phyloP scores from a whole-genome alignment of 345 rosid genomes.

The Populus davidiana region DNA sequence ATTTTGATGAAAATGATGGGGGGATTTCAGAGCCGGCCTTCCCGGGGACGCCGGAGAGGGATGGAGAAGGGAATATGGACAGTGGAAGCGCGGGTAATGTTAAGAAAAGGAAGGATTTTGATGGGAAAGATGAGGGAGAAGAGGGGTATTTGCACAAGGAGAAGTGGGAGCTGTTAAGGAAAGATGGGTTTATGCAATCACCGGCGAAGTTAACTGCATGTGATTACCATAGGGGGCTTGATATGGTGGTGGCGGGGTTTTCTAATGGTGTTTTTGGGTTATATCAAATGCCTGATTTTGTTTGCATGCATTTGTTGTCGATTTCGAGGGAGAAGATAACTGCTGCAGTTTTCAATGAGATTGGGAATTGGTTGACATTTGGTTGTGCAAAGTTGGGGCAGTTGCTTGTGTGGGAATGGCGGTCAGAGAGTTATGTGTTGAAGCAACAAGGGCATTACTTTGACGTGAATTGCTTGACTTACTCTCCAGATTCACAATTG shows the following conservation, averaged over 20 bases:
- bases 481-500: slow-evolving; percentile 89
- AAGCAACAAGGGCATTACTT: slow-evolving; percentile 99
- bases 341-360: slow-evolving; percentile 71
- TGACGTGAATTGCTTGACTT: slow-evolving; percentile 82
- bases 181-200: slow-evolving; percentile 74
- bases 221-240: slow-evolving; percentile 77
- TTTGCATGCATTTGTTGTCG: slow-evolving; percentile 78
- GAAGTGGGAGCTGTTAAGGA: slow-evolving; percentile 73
- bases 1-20: slow-evolving; percentile 26
- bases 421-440: slow-evolving; percentile 84
- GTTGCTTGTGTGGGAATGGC: slow-evolving; percentile 97
- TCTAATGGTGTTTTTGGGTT: slow-evolving; percentile 86
- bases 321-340: slow-evolving; percentile 89
- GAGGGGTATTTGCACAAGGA: slow-evolving; percentile 56
- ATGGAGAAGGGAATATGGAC: slow-evolving; percentile 27
- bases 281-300: slow-evolving; percentile 94
- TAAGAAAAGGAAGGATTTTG: slow-evolving; percentile 61
- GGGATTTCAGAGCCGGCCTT: slow-evolving; percentile 47
- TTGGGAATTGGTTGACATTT: slow-evolving; percentile 92
- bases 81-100: slow-evolving; percentile 9
- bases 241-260: slow-evolving; percentile 86
- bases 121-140: slow-evolving; percentile 41
- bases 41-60: slow-evolving; percentile 64
- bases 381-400: slow-evolving; percentile 96
- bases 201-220: slow-evolving; percentile 69